Evolutionary conservation across 345 rosid genomes (phyloP), one percentile per base, ranked within the genome.

Genomic region (Murraya koenigii): DNA sequence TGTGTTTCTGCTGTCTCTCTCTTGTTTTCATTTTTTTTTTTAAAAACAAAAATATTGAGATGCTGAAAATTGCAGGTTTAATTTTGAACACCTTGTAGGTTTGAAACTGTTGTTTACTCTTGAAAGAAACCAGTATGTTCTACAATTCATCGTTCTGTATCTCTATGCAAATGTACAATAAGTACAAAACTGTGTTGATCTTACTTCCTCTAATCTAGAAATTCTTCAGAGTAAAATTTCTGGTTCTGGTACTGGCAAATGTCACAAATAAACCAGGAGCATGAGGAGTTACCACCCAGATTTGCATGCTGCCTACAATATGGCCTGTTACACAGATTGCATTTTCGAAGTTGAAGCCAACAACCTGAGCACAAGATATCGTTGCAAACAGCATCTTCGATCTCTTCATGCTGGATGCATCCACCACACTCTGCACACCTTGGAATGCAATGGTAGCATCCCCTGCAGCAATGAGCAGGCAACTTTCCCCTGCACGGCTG

Each of bases 301-400:
- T 52, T 25, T 1, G 38, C 33, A 58, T 95, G 95, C 15, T 5
- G 81, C 55, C 79, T 79, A 67, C 99, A 93, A 32, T 90, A 91
- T 0, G 97, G 95, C 77, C 82, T 86, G 77, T 93, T 92, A 60
- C 99, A 93, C 59, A 83, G 84, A 58, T 77, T 82, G 55, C 99
- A 95, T 80, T 93, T 93, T 0, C 94, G 88, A 52, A 93, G 91
- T 59, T 28, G 82, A 75, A 91, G 84, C 98, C 99, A 95, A 73
- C 98, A 93, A 5, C 76, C 77, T 56, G 79, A 82, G 80, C 98
- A 93, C 75, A 92, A 35, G 11, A 79, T 54, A 33, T 90, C 94
- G 0, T 56, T 59, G 30, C 96, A 93, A 19, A 83, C 83, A 39
- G 92, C 78, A 70, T 89, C 91, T 59, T 88, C 94, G 52, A 69